Evolutionary conservation across 805 yeast genomes (phyloP).

Genomic region (Vanderwaltozyma verrucispora): DNA sequence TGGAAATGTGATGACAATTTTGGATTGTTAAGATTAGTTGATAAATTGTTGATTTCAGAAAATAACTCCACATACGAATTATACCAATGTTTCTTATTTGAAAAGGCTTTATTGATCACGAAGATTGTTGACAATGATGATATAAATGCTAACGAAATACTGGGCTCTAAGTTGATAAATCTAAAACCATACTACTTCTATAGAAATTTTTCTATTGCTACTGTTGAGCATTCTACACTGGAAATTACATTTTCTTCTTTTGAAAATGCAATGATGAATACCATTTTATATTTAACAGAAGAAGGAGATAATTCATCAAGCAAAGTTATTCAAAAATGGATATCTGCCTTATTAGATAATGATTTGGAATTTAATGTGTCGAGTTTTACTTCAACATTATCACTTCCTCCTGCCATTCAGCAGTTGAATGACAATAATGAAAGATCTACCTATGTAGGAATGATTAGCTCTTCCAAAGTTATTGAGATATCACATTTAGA

Average conservation of each 20-base stretch:
- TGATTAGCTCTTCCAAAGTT: conserved; percentile 11
- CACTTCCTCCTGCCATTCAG: conserved; percentile 12
- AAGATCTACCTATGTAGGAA: conserved; percentile 12
- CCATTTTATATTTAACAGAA: conserved; percentile 15
- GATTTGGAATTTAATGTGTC: conserved; percentile 23
- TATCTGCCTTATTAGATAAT: conserved; percentile 29
- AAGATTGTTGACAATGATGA: conserved; percentile 4
- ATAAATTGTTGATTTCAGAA: conserved; percentile 24
- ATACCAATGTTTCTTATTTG: conserved; percentile 29
- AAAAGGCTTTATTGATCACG: conserved; percentile 15
- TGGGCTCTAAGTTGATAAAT: conserved; percentile 6
- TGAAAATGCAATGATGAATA: background rate
- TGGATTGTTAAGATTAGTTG: conserved; percentile 31
- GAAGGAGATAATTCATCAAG: conserved; percentile 19
- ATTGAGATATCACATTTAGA: conserved; percentile 12
- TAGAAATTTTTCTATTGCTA: conserved; percentile 9
- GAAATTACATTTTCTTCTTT: conserved; percentile 7
- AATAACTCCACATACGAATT: conserved; percentile 17
- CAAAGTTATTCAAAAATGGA: conserved; percentile 32
- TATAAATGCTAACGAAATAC: conserved; percentile 2
- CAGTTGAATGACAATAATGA: conserved; percentile 4
- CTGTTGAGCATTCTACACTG: conserved; percentile 17
- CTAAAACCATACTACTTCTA: conserved; percentile 10
- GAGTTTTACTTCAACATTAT: conserved; percentile 26
- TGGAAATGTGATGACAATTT: conserved; percentile 24